These are phyloP conservation scores for Polytolypa hystricis DNA, from an alignment of 2,329 filamentous ascomycete species.

Conservation along the genomic window DNA sequence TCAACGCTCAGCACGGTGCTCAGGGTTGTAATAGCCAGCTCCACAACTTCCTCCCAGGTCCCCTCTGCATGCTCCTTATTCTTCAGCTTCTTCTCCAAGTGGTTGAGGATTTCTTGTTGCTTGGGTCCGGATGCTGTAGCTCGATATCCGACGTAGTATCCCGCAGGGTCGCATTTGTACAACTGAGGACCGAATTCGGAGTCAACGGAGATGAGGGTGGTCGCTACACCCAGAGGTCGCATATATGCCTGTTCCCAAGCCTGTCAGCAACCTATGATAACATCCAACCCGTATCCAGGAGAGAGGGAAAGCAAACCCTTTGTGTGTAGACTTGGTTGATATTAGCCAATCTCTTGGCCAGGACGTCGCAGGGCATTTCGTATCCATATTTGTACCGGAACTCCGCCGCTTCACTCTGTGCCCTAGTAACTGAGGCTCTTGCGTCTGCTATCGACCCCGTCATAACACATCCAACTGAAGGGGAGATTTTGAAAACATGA, in stretches of 20 bases:
- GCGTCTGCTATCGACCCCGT: conserved; percentile 98
- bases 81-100: conserved; percentile 98
- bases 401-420: conserved; percentile 89
- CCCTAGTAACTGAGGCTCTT: conserved; percentile 80
- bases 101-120: conserved; percentile 96
- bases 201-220: conserved; percentile 88
- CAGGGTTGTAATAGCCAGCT: conserved; percentile 87
- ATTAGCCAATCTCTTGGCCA: conserved; percentile 94
- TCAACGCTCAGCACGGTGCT: conserved; percentile 97
- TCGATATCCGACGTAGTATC: conserved; percentile 98
- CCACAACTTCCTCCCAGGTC: conserved; percentile 93
- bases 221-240: conserved; percentile 91
- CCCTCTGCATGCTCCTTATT: conserved; percentile 94
- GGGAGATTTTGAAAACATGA: conserved; percentile 93
- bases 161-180: conserved; percentile 96
- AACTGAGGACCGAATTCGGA: conserved; percentile 85
- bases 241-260: conserved; percentile 64
- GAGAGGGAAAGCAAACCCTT: conserved; percentile 49
- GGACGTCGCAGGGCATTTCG: conserved; percentile 96
- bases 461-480: conserved; percentile 95
- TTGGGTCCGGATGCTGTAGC: conserved; percentile 94
- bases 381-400: conserved; percentile 99
- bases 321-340: conserved; percentile 99
- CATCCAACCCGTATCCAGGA: background rate
- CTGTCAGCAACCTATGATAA: conserved; percentile 6